These are phyloP conservation scores for Phtheirospermum japonicum DNA, from an alignment of 257 asterid species.

Conservation along the genomic window DNA sequence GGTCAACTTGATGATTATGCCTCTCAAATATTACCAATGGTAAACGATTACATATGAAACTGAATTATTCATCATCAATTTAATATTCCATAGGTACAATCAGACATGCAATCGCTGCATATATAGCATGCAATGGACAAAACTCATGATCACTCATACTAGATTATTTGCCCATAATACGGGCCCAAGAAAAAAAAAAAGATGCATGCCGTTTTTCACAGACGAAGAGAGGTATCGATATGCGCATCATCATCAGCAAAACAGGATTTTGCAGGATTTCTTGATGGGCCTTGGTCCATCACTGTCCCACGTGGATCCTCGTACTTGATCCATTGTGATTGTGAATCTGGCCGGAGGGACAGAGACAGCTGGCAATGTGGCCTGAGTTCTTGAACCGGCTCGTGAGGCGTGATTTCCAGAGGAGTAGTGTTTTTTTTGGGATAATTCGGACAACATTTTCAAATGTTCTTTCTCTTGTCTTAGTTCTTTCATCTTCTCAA, in stretches of 20 bases:
- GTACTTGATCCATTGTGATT: slow-evolving; percentile 17
- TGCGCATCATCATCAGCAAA: slow-evolving; percentile 19
- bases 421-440: slow-evolving; percentile 15
- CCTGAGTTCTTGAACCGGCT: slow-evolving; percentile 1
- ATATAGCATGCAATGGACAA: no score
- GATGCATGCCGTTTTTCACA: slow-evolving; percentile 14
- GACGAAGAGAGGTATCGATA: slow-evolving; percentile 47
- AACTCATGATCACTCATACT: no score
- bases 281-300: neutral
- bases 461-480: slow-evolving; percentile 41
- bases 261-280: slow-evolving; percentile 8
- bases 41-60: no score
- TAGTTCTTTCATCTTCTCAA: slow-evolving; percentile 42
- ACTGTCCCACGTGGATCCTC: no score
- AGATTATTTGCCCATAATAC: no score
- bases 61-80: no score
- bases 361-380: slow-evolving; percentile 35
- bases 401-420: neutral
- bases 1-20: no score
- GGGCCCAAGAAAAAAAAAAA: no score
- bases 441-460: slow-evolving; percentile 23
- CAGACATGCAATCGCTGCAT: no score
- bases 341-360: slow-evolving; percentile 41
- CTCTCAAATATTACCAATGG: no score
- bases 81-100: no score